Evolutionary conservation across 2,329 filamentous ascomycete species (phyloP).

Genomic region (Kalmusia sp.): DNA sequence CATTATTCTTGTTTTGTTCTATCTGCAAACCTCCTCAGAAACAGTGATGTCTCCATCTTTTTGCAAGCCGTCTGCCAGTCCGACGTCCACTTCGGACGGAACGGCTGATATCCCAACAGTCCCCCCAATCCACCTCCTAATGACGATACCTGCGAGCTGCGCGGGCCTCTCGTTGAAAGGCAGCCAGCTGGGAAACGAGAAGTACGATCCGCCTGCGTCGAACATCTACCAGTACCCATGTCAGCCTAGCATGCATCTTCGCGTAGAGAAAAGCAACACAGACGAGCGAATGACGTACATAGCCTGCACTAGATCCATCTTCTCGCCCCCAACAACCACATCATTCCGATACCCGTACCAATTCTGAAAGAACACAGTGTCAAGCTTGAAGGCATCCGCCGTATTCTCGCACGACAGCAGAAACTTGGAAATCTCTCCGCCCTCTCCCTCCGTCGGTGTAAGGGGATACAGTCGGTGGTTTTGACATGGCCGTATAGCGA

Average conservation of each 20-base stretch:
- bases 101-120: slow-evolving; percentile 50
- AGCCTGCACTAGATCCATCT: slow-evolving; percentile 41
- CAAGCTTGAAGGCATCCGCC: slow-evolving; percentile 36
- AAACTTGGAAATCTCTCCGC: slow-evolving; percentile 14
- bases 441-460: slow-evolving; percentile 7
- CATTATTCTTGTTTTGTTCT: too few relatives aligned
- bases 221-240: slow-evolving; percentile 42
- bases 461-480: slow-evolving; percentile 23
- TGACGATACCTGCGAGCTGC: slow-evolving; percentile 34
- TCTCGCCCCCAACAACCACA: slow-evolving; percentile 30
- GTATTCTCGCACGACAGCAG: slow-evolving; percentile 31
- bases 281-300: slow-evolving; percentile 31
- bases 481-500: slow-evolving; percentile 18
- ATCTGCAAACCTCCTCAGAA: background rate
- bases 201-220: slow-evolving; percentile 50
- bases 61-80: slow-evolving; percentile 47
- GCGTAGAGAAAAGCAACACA: slow-evolving; percentile 4
- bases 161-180: slow-evolving; percentile 42
- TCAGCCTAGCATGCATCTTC: too few relatives aligned
- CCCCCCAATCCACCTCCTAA: slow-evolving; percentile 51
- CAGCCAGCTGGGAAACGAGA: slow-evolving; percentile 47
- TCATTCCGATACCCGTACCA: slow-evolving; percentile 48
- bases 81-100: slow-evolving; percentile 45
- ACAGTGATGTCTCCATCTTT: slow-evolving; percentile 34
- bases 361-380: slow-evolving; percentile 47